A percentile compares a stretch with the other conserved stretches of the same genome.
Evolutionary conservation across 2,329 filamentous ascomycete genomes (phyloP).

Genomic region (Colletotrichum sidae): DNA sequence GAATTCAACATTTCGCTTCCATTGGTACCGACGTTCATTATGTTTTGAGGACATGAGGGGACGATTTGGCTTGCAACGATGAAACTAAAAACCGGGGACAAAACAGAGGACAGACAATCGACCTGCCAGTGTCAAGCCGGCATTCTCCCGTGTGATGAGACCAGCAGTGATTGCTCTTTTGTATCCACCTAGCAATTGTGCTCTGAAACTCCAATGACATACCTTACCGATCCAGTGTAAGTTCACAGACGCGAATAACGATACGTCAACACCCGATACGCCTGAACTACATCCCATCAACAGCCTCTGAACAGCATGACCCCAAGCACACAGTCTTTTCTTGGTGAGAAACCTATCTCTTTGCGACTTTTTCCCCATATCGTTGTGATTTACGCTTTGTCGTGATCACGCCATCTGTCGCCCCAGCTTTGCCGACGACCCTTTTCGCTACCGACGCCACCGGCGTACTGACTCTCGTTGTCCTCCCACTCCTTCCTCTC

Average conservation of each 20-base stretch:
- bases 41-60: constrained; percentile 1
- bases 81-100: background rate
- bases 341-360: background rate
- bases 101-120: background rate
- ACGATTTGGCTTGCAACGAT: background rate
- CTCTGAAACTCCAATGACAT: constrained; percentile 27
- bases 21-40: background rate
- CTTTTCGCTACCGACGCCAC: constrained; percentile 67
- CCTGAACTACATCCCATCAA: constrained; percentile 22
- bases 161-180: background rate
- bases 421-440: constrained; percentile 48
- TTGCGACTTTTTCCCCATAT: background rate
- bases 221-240: constrained; percentile 16
- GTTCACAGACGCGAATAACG: background rate
- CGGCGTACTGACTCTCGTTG: constrained; percentile 73
- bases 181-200: constrained; percentile 10
- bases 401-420: constrained; percentile 50
- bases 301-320: too few relatives aligned
- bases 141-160: background rate
- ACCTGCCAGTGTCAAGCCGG: background rate
- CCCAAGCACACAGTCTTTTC: background rate
- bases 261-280: background rate
- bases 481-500: constrained; percentile 78
- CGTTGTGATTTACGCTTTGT: background rate
- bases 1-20: constrained; percentile 36